Evolutionary conservation across 371 early-diverging fungal species (phyloP), one percentile per base, ranked within the genome.

Genomic region (Umbelopsis sp.): DNA sequence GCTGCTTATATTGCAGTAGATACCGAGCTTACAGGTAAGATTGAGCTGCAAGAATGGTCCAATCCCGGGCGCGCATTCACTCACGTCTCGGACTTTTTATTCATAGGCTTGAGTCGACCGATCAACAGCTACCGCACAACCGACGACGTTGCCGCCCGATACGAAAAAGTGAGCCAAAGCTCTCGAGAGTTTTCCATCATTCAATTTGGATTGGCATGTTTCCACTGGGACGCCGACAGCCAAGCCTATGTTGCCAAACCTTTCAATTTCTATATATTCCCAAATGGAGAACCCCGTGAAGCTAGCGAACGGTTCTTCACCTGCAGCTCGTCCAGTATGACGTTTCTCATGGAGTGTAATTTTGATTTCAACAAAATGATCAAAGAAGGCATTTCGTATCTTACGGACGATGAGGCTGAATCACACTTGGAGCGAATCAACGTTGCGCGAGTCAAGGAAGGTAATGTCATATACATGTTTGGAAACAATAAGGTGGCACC

Each of bases 191-290:
- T 88, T 69, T 71, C 82, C 4, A 86, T 91, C 63, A 83, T 88
- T 38, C 97, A 96, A 79, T 93, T 91, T 68, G 97, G 97, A 9
- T 70, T 96, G 44, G 87, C 91, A 68, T 85, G 91, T 5, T 96
- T 94, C 74, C 83, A 71, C 2, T 92, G 91, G 89, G 85, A 86
- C 63, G 82, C 74, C 16, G 68, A 67, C 38, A 75, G 75, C 14
- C 87, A 87, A 37, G 76, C 81, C 29, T 95, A 91, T 76, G 72
- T 82, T 35, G 92, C 93, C 12, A 86, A 83, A 62, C 91, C 96
- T 0, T 94, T 93, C 87, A 95, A 94, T 73, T 93, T 94, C 66
- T 94, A 92, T 73, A 84, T 95, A 41, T 95, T 94, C 65, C 94
- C 94, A 7, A 81, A 73, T 16, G 83, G 80, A 64, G 72, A 74